These are phyloP conservation scores for Ambispora gerdemannii DNA, from an alignment of 192 early-diverging fungal genomes.

Conservation along the genomic window DNA sequence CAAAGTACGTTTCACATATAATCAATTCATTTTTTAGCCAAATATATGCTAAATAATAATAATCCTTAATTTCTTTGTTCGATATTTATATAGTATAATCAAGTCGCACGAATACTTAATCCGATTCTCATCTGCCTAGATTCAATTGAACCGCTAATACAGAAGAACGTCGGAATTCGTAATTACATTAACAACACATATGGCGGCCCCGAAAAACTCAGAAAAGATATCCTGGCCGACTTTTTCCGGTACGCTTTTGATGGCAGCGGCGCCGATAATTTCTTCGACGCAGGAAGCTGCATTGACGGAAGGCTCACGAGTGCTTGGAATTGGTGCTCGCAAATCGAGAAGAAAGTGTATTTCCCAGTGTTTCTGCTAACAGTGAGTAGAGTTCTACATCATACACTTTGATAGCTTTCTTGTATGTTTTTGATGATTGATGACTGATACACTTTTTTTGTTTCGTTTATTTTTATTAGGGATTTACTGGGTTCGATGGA, in stretches of 20 bases:
- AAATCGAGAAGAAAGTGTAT: slow-evolving; percentile 89
- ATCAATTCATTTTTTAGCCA: too few relatives aligned
- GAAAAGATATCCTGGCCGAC: slow-evolving; percentile 78
- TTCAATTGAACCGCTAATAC: slow-evolving; percentile 60
- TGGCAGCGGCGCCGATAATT: slow-evolving; percentile 90
- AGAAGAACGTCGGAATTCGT: slow-evolving; percentile 54
- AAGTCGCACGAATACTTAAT: slow-evolving; percentile 92
- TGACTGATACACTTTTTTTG: too few relatives aligned
- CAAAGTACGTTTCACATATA: too few relatives aligned
- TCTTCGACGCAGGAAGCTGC: slow-evolving; percentile 88
- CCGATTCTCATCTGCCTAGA: slow-evolving; percentile 78
- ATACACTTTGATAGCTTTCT: too few relatives aligned
- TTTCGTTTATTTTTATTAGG: too few relatives aligned
- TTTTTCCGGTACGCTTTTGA: slow-evolving; percentile 98
- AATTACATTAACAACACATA: slow-evolving; percentile 70
- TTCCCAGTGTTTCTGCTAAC: slow-evolving; percentile 88
- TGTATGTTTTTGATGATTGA: too few relatives aligned
- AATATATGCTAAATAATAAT: too few relatives aligned
- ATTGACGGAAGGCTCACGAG: slow-evolving; percentile 95
- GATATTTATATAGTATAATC: slow-evolving; percentile 73
- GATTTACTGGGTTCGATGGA: too few relatives aligned
- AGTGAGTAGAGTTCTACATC: too few relatives aligned
- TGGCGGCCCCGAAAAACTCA: slow-evolving; percentile 57
- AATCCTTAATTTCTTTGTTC: neutral
- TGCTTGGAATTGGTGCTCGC: slow-evolving; percentile 89